Conservation (phyloP, 2,329 filamentous ascomycete genomes). For the Pestalotiopsis sp. region DNA sequence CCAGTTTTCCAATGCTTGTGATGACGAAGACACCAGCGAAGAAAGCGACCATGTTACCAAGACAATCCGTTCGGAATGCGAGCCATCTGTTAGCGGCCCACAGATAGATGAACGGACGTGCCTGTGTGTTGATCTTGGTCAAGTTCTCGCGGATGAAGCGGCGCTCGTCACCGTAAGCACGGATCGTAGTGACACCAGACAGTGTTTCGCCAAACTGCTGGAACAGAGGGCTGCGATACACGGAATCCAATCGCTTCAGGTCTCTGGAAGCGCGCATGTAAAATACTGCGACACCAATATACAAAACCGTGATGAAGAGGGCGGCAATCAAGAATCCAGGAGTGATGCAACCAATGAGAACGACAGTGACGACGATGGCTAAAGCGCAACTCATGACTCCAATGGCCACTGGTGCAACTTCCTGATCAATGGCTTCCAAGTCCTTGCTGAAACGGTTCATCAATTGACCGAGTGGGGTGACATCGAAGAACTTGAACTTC, state of each 20-base stretch:
- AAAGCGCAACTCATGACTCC: conserved; percentile 67
- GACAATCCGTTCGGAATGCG: conserved; percentile 85
- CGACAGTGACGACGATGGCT: conserved; percentile 79
- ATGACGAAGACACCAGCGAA: conserved; percentile 93
- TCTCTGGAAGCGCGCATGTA: conserved; percentile 94
- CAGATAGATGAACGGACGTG: conserved; percentile 91
- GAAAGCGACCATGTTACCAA: conserved; percentile 90
- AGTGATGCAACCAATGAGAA: conserved; percentile 85
- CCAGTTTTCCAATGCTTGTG: conserved; percentile 77
- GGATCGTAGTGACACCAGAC: conserved; percentile 92
- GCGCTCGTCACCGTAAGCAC: conserved; percentile 91
- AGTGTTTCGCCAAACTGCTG: conserved; percentile 98
- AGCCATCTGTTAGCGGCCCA: conserved; percentile 99
- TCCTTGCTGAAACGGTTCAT: conserved; percentile 99
- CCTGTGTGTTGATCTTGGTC: conserved; percentile 83
- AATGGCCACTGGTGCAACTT: conserved; percentile 90
- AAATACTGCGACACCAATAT: conserved; percentile 81
- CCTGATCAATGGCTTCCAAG: conserved; percentile 91
- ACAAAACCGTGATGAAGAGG: conserved; percentile 80
- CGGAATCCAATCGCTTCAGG: conserved; percentile 90
- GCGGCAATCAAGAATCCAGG: conserved; percentile 88
- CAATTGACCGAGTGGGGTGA: conserved; percentile 90
- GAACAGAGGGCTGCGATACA: conserved; percentile 92
- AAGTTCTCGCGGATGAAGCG: conserved; percentile 94
- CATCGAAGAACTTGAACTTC: conserved; percentile 97